Base-by-base conservation (phyloP, 2,329 filamentous ascomycete species). In the Ceratocystiopsis sp. region DNA sequence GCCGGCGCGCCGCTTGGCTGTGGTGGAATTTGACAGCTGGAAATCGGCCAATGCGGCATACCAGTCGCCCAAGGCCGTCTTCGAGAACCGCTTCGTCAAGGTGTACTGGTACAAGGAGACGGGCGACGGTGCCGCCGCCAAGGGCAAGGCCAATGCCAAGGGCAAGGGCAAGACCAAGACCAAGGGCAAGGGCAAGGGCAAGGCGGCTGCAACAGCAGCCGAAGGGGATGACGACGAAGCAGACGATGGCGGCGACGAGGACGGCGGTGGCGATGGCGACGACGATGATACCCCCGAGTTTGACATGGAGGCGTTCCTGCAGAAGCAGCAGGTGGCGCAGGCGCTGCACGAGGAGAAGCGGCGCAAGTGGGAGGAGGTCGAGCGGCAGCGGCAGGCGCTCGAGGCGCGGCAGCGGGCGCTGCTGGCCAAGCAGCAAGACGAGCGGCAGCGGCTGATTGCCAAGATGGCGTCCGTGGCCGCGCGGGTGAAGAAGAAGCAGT, bases 81-180 rank as follows among this genome's bases (percentile, higher is more conserved):
- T 89, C 54, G 80, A 87, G 53, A 91, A 89, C 51, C 69, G 84
- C 12, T 91, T 91, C 52, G 84, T 91, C 40, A 87, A 85, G 53
- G 79, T 89, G 0, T 86, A 80, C 53, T 89, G 83, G 83, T 70
- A 75, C 54, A 79, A 75, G 51, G 4, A 21, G 68, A 71, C 7
- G 67, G 69, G 21, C 35, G n/a, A 36, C 14, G 4, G 33, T 35
- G 33, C 33, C 4, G 33, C 12, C 35, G 59, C 19, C 19, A 61
- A 14, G 42, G 44, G 16, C 29, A 39, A 36, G n/a, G 21, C 18
- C 33, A 19, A 45, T 3, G 37, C 45, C 12, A 37, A 37, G 45
- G 41, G 6, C 1, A 14, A 16, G 12, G 45, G 25, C 6, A 46
- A 45, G 13, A 18, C 36, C 25, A 17, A 34, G 41, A 35, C 19